Percentiles rank a stretch among this genome's conserved stretches.
phyloP scores from a whole-genome alignment of 2,329 filamentous ascomycete species.

The Dissoconium aciculare region DNA sequence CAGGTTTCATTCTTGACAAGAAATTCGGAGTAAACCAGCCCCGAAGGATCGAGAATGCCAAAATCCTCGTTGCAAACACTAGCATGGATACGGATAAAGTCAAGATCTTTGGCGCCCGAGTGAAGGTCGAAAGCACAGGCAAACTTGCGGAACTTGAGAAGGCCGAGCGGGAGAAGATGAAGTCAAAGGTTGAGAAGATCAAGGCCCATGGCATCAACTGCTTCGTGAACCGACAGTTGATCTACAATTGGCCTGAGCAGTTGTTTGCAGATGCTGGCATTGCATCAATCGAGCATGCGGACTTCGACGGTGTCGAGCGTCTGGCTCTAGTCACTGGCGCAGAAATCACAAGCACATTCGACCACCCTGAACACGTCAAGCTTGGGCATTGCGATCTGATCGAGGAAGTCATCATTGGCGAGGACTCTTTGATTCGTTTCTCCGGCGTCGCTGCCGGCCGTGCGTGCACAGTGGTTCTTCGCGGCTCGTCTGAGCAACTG shows the following conservation, averaged over 20 bases:
- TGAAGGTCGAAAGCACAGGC: conserved; percentile 91
- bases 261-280: conserved; percentile 96
- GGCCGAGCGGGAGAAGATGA: conserved; percentile 98
- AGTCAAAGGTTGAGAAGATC: conserved; percentile 96
- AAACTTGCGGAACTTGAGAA: conserved; percentile 98
- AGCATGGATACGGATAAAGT: conserved; percentile 99
- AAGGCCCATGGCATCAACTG: conserved; percentile 99
- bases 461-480: conserved; percentile 91
- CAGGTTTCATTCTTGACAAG: conserved; percentile 98
- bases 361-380: conserved; percentile 94
- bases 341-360: conserved; percentile 94
- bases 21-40: conserved; percentile 98
- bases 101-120: conserved; percentile 95
- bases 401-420: conserved; percentile 95
- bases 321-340: conserved; percentile 89
- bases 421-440: conserved; percentile 95
- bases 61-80: conserved; percentile 95
- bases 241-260: conserved; percentile 99
- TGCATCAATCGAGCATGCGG: conserved; percentile 95
- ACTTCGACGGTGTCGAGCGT: conserved; percentile 95
- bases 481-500: conserved; percentile 90
- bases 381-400: conserved; percentile 89
- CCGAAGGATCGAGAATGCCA: conserved; percentile 92
- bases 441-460: conserved; percentile 86
- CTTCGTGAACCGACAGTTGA: conserved; percentile 97